A percentile compares a stretch with the other conserved stretches of the same genome.
phyloP scores from a whole-genome alignment of 352 stramenopile genomes.

The Phytopythium montanum region DNA sequence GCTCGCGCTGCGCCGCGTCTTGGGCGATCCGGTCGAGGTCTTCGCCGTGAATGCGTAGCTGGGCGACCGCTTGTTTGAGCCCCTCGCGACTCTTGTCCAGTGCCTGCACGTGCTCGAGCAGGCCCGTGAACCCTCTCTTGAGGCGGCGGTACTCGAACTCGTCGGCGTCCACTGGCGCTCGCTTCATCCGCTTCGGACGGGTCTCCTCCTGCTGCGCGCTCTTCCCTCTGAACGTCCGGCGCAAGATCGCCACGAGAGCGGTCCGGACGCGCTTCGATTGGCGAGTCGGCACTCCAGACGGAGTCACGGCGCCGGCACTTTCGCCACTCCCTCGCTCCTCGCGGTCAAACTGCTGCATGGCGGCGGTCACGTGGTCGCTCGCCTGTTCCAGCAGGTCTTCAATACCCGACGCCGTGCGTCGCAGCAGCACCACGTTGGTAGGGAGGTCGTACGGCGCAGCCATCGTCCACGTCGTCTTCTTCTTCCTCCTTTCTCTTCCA shows the following conservation, averaged over 20 bases:
- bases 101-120: constrained; percentile 29
- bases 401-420: not conserved
- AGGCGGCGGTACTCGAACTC: constrained; percentile 22
- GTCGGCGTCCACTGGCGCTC: not conserved
- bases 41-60: constrained; percentile 13
- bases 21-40: constrained; percentile 12
- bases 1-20: not conserved
- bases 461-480: not conserved
- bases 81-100: constrained; percentile 18
- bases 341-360: constrained; percentile 3
- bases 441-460: not conserved
- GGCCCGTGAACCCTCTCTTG: constrained; percentile 18
- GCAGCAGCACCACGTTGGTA: not conserved
- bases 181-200: not conserved
- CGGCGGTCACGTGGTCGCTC: constrained; percentile 1
- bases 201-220: not conserved
- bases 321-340: not conserved
- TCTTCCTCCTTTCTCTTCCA: not conserved
- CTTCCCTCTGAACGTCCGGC: not conserved
- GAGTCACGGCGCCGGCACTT: not conserved
- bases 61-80: constrained; percentile 19
- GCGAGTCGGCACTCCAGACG: not conserved
- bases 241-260: not conserved
- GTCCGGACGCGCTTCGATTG: not conserved
- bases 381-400: constrained; percentile 3